phyloP scores from a whole-genome alignment of 169 alveolate species.

The Perkinsus chesapeaki region DNA sequence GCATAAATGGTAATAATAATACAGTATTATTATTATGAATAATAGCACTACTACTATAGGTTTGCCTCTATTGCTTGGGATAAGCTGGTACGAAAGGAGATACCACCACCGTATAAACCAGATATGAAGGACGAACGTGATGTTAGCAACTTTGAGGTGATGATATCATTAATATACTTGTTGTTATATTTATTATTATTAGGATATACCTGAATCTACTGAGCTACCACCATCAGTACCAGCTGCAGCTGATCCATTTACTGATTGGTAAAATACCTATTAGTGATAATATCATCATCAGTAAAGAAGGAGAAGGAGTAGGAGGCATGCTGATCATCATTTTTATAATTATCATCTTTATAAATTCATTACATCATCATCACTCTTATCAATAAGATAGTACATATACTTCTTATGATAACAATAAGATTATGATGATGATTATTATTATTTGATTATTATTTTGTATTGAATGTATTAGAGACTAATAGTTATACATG shows the following conservation, averaged over 20 bases:
- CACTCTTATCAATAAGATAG: background rate
- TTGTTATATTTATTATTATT: background rate
- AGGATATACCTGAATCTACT: slow-evolving; percentile 24
- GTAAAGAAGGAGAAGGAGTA: background rate
- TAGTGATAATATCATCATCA: background rate
- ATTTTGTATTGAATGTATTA: too few species aligned
- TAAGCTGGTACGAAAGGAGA: background rate
- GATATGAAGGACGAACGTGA: slow-evolving; percentile 18
- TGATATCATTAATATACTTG: background rate
- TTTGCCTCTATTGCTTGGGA: background rate
- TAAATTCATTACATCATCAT: background rate
- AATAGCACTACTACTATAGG: background rate
- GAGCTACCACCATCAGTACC: slow-evolving; percentile 37
- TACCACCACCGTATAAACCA: slow-evolving; percentile 10
- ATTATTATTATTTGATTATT: background rate
- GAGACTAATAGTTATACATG: too few species aligned
- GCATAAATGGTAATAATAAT: slow-evolving; percentile 68
- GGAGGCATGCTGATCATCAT: background rate
- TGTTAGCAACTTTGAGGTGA: slow-evolving; percentile 28
- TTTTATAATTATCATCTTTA: background rate
- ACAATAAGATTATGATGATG: background rate
- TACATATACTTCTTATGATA: background rate
- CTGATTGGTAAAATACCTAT: slow-evolving; percentile 19
- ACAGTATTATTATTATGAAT: slow-evolving; percentile 31
- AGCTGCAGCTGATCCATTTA: slow-evolving; percentile 32